Conservation (phyloP, 108 stramenopile species). For the Parietichytrium sp. region DNA sequence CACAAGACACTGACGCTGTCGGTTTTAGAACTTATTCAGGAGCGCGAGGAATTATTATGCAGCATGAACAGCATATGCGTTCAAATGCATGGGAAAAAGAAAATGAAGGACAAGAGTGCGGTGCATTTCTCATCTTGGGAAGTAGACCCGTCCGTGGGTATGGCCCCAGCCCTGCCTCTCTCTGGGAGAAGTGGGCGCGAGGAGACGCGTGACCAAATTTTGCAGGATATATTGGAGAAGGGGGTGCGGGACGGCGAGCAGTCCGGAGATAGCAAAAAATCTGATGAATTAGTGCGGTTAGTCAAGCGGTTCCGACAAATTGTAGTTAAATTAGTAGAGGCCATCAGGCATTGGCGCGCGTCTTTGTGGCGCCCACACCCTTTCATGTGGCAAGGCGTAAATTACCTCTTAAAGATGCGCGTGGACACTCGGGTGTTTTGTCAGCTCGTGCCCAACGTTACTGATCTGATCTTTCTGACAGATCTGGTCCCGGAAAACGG, state of each 20-base stretch:
- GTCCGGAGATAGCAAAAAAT: too few species aligned
- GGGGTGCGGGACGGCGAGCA: not conserved
- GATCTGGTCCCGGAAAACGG: not conserved
- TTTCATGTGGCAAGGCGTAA: not conserved
- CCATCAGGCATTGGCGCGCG: not conserved
- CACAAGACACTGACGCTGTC: constrained; percentile 54
- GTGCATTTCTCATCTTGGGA: too few species aligned
- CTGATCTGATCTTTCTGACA: not conserved
- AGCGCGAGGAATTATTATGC: not conserved
- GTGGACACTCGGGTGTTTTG: not conserved
- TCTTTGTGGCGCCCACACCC: constrained; percentile 12
- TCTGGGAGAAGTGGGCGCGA: too few species aligned
- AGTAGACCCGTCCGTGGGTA: too few species aligned
- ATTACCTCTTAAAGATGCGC: constrained; percentile 27
- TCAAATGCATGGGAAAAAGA: not conserved
- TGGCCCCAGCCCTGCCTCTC: too few species aligned
- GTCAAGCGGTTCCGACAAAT: too few species aligned
- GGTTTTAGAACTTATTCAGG: constrained; percentile 50
- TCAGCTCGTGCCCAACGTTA: not conserved
- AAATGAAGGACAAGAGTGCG: too few species aligned
- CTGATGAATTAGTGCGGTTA: not conserved
- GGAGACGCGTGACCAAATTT: not conserved
- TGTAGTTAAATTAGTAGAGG: not conserved
- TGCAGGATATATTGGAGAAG: not conserved
- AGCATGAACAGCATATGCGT: not conserved